Evolutionary conservation across 192 early-diverging fungal species (phyloP).

Genomic region (Blastocladiella britannica): DNA sequence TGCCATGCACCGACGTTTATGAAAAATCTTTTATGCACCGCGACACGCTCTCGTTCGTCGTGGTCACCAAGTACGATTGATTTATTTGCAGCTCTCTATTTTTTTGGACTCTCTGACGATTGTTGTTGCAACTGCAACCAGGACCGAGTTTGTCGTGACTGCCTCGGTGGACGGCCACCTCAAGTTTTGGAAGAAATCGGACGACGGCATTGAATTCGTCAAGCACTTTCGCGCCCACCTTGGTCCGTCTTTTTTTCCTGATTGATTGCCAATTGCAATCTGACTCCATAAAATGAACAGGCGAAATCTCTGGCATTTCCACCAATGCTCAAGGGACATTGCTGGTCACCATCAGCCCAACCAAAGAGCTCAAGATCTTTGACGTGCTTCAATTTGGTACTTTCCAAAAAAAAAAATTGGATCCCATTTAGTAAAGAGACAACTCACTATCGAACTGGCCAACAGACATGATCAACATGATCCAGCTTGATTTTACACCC

Average conservation of each 20-base stretch:
- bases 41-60: constrained; percentile 60
- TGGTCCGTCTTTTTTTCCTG: constrained; percentile 21
- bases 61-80: constrained; percentile 35
- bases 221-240: constrained; percentile 89
- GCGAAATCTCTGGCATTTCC: constrained; percentile 4
- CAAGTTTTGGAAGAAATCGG: constrained; percentile 97
- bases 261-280: too few relatives aligned
- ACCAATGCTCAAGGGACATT: constrained; percentile 44
- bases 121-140: constrained; percentile 2
- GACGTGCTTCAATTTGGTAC: constrained; percentile 94
- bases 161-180: constrained; percentile 88
- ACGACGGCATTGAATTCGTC: constrained; percentile 86
- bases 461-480: constrained; percentile 94
- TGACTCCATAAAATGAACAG: too few relatives aligned
- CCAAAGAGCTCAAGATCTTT: constrained; percentile 79
- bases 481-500: constrained; percentile 57
- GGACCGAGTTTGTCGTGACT: constrained; percentile 83
- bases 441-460: too few relatives aligned
- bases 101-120: neutral
- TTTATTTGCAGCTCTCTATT: neutral
- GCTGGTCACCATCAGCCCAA: constrained; percentile 60
- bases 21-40: constrained; percentile 92
- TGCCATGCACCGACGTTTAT: constrained; percentile 85
- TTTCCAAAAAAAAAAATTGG: too few relatives aligned
- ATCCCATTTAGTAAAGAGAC: too few relatives aligned